These are phyloP conservation scores for Geotrichum histeridarum DNA, from an alignment of 1,139 yeast species.

Conservation along the genomic window DNA sequence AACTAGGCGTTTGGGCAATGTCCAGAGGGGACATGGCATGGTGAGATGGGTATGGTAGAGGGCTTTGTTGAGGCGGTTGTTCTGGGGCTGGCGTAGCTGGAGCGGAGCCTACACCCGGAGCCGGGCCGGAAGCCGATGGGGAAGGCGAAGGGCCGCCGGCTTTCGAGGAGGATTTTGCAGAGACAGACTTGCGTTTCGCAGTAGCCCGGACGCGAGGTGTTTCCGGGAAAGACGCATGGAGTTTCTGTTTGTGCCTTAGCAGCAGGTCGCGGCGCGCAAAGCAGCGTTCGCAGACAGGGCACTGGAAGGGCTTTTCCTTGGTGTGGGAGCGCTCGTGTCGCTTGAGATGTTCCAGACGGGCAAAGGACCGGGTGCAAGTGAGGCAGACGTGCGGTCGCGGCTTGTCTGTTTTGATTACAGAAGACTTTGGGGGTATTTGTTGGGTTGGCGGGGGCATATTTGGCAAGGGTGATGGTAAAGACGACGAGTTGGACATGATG, in stretches of 20 bases:
- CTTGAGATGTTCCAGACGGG: constrained; percentile 85
- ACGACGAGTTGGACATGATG: neutral
- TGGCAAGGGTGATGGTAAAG: constrained; percentile 1
- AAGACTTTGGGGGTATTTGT: constrained; percentile 84
- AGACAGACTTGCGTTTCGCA: constrained; percentile 18
- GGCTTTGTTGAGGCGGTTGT: constrained; percentile 6
- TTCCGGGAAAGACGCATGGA: constrained; percentile 55
- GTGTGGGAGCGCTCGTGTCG: constrained; percentile 95
- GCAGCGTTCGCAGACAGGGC: constrained; percentile 94
- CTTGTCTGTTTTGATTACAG: constrained; percentile 76
- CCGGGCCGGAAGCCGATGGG: neutral
- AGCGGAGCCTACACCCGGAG: neutral
- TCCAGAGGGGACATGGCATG: constrained; percentile 1
- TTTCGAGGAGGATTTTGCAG: constrained; percentile 13
- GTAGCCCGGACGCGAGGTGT: constrained; percentile 25
- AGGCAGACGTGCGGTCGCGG: constrained; percentile 90
- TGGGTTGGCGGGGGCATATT: constrained; percentile 38
- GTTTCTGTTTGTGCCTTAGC: constrained; percentile 87
- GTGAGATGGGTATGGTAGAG: neutral
- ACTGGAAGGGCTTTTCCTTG: constrained; percentile 91
- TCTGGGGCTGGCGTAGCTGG: neutral
- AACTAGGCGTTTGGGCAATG: neutral
- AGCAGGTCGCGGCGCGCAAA: constrained; percentile 89
- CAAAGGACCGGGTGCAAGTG: constrained; percentile 92
- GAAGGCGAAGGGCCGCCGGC: neutral